Percentiles rank a stretch among this genome's conserved stretches.
These are phyloP conservation scores for Tylopilus orsonianus DNA, from an alignment of 1,284 basidiomycete species.

Conservation along the genomic window DNA sequence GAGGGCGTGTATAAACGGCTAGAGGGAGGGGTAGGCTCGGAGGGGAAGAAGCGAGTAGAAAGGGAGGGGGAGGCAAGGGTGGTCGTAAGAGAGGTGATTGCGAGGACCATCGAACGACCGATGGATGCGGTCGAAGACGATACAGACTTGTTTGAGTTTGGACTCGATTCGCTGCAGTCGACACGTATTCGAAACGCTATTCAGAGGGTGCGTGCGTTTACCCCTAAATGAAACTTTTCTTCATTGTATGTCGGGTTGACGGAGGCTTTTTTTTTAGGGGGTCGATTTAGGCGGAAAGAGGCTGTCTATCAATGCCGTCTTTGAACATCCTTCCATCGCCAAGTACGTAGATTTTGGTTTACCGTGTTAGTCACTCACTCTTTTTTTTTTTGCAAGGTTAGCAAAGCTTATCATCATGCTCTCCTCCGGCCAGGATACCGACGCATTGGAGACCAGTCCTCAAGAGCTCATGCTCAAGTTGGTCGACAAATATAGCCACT, in stretches of 20 bases:
- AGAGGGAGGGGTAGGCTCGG: conserved; percentile 40
- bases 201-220: conserved; percentile 35
- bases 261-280: conserved; percentile 11
- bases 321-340: conserved; percentile 28
- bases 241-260: conserved; percentile 5
- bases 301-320: conserved; percentile 23
- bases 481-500: conserved; percentile 28
- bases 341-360: conserved; percentile 18
- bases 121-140: conserved; percentile 31
- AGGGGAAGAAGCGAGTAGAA: conserved; percentile 31
- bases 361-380: neutral
- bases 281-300: conserved; percentile 27
- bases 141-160: conserved; percentile 43
- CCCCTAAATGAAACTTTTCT: too few relatives aligned
- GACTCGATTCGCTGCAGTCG: conserved; percentile 59
- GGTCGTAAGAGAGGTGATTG: conserved; percentile 18
- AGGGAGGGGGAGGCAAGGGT: conserved; percentile 16
- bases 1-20: conserved; percentile 46
- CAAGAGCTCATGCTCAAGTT: conserved; percentile 25
- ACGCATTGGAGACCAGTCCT: conserved; percentile 5
- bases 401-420: conserved; percentile 20
- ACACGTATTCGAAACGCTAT: conserved; percentile 53
- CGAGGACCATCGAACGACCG: conserved; percentile 17
- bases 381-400: conserved; percentile 14
- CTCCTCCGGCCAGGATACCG: conserved; percentile 14